Evolutionary conservation across 192 early-diverging fungal genomes (phyloP).

Genomic region (Podila horticola): DNA sequence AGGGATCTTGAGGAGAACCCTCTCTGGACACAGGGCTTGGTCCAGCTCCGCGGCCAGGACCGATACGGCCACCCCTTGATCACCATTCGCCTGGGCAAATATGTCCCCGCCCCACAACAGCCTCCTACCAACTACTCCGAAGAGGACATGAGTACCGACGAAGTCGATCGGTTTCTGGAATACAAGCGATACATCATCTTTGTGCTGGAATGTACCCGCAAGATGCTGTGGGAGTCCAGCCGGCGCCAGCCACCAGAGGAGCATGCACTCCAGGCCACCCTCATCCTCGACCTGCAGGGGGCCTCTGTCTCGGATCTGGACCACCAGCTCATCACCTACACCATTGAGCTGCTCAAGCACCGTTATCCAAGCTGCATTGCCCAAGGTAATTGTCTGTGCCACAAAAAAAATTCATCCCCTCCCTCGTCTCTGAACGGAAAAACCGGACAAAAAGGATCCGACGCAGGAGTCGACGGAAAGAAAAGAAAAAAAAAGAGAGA

Average conservation of each 20-base stretch:
- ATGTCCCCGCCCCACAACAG: slow-evolving; percentile 32
- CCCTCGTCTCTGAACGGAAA: too few relatives aligned
- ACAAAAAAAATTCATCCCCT: not conserved
- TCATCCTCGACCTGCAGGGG: slow-evolving; percentile 43
- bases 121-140: slow-evolving; percentile 2
- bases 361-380: slow-evolving; percentile 50
- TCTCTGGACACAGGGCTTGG: slow-evolving; percentile 38
- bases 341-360: slow-evolving; percentile 45
- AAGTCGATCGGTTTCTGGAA: slow-evolving; percentile 34
- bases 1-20: slow-evolving; percentile 26
- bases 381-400: slow-evolving; percentile 26
- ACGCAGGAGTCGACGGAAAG: too few relatives aligned
- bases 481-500: too few relatives aligned
- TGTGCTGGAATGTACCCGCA: slow-evolving; percentile 51
- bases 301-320: slow-evolving; percentile 50
- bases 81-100: slow-evolving; percentile 43
- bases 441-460: not conserved
- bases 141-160: slow-evolving; percentile 1
- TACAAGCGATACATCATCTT: slow-evolving; percentile 50
- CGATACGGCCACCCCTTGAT: slow-evolving; percentile 46
- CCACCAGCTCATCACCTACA: slow-evolving; percentile 43
- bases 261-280: slow-evolving; percentile 40
- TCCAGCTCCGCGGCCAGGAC: slow-evolving; percentile 39
- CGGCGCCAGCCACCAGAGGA: slow-evolving; percentile 42
- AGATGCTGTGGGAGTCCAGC: slow-evolving; percentile 46